A percentile compares a stretch with the other conserved stretches of the same genome.
Evolutionary conservation across 176 grass and related monocot species (phyloP).

Genomic region (Zizania latifolia): DNA sequence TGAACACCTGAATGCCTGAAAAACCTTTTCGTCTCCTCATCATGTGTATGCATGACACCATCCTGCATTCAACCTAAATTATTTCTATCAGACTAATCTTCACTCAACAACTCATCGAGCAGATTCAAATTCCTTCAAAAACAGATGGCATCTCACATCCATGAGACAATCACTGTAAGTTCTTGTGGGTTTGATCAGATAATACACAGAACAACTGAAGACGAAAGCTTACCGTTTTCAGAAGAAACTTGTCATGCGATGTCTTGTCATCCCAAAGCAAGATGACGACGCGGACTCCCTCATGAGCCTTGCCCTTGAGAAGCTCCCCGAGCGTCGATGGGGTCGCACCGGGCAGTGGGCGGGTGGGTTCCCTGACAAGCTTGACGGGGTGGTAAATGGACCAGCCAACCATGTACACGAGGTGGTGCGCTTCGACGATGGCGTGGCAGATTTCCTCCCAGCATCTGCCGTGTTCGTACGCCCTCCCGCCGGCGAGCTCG

Average conservation of each 20-base stretch:
- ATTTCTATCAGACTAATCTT: constrained; percentile 18
- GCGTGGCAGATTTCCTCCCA: constrained; percentile 81
- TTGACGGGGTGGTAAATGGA: constrained; percentile 56
- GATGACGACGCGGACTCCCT: constrained; percentile 59
- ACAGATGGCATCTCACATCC: too few relatives aligned
- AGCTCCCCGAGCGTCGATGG: constrained; percentile 48
- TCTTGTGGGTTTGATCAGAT: not conserved
- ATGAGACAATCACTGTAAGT: not conserved
- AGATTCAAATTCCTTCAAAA: too few relatives aligned
- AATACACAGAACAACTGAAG: not conserved
- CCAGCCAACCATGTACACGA: constrained; percentile 68
- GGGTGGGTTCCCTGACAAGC: constrained; percentile 52
- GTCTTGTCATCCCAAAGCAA: constrained; percentile 80
- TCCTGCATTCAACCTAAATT: constrained; percentile 44
- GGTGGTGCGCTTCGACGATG: constrained; percentile 59
- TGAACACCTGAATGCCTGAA: constrained; percentile 58
- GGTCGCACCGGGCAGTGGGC: constrained; percentile 34
- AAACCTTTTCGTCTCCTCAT: constrained; percentile 59
- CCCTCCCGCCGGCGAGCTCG: constrained; percentile 37
- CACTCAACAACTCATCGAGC: not conserved
- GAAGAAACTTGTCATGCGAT: constrained; percentile 55
- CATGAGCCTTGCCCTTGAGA: constrained; percentile 49
- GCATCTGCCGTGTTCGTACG: constrained; percentile 45
- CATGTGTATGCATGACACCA: constrained; percentile 66
- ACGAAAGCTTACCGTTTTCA: constrained; percentile 49